These are phyloP conservation scores for Trifolium pratense DNA, from an alignment of 306 rosid species.

Conservation along the genomic window DNA sequence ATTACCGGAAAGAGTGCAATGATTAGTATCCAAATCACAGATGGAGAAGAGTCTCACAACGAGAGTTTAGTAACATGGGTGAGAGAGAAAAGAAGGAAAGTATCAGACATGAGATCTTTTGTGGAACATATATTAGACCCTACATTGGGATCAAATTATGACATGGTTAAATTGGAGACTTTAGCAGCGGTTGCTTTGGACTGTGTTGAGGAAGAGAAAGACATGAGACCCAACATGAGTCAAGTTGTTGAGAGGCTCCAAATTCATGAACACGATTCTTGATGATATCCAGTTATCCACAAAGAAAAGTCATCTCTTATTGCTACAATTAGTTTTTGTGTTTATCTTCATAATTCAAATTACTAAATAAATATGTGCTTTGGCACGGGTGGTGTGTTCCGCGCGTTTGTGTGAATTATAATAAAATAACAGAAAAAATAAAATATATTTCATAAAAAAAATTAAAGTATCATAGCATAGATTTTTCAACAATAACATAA, in stretches of 20 bases:
- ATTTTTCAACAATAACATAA: too few species aligned
- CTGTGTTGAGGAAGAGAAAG: background rate
- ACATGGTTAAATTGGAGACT: background rate
- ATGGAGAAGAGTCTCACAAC: background rate
- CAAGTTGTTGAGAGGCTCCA: background rate
- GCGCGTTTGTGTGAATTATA: too few species aligned
- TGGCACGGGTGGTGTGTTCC: too few species aligned
- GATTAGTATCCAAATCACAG: background rate
- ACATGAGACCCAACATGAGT: background rate
- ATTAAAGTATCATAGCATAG: too few species aligned
- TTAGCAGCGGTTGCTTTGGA: constrained; percentile 6
- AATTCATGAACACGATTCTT: background rate
- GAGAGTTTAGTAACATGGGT: constrained; percentile 32
- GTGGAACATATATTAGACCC: constrained; percentile 20
- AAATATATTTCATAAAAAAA: too few species aligned
- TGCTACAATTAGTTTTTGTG: background rate
- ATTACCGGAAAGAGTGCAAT: constrained; percentile 21
- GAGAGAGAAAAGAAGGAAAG: constrained; percentile 10
- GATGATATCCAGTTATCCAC: background rate
- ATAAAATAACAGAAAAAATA: too few species aligned
- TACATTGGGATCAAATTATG: background rate
- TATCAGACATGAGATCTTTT: background rate
- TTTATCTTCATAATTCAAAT: background rate
- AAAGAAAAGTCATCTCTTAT: background rate
- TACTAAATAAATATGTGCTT: too few species aligned